These are phyloP conservation scores for Mucor lusitanicus DNA, from an alignment of 371 early-diverging fungal species.

Conservation along the genomic window DNA sequence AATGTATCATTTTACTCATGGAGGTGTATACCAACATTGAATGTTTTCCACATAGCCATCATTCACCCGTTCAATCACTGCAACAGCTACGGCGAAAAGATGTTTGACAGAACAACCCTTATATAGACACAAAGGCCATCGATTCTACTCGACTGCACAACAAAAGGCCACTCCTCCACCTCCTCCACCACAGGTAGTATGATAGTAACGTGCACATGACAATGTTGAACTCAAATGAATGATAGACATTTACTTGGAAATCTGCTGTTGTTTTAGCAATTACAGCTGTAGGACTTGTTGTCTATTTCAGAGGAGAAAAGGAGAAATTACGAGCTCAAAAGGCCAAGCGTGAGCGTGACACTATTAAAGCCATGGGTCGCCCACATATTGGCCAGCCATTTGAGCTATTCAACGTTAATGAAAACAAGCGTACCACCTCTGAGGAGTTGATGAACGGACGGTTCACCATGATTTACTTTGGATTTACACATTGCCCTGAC, in stretches of 20 bases:
- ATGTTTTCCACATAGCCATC: neutral
- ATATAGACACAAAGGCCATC: neutral
- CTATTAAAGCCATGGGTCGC: constrained; percentile 56
- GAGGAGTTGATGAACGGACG: constrained; percentile 53
- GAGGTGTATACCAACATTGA: neutral
- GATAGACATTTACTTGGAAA: constrained; percentile 49
- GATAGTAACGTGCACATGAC: neutral
- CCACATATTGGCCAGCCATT: constrained; percentile 94
- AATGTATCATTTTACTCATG: too few relatives aligned
- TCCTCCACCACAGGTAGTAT: neutral
- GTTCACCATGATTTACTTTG: constrained; percentile 93
- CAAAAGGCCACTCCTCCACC: neutral
- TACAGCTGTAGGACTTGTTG: constrained; percentile 61
- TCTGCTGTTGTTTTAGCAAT: constrained; percentile 53
- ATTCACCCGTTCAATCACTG: neutral
- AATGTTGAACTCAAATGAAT: neutral
- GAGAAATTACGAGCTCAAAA: constrained; percentile 46
- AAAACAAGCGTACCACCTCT: constrained; percentile 20
- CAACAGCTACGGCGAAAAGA: neutral
- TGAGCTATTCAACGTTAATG: constrained; percentile 78
- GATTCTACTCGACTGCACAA: neutral
- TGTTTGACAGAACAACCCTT: neutral
- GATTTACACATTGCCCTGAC: constrained; percentile 99
- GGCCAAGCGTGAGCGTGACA: constrained; percentile 39
- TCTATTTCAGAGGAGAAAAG: constrained; percentile 68